Conservation (phyloP, 371 early-diverging fungal species). For the Vairimorpha necatrix region DNA sequence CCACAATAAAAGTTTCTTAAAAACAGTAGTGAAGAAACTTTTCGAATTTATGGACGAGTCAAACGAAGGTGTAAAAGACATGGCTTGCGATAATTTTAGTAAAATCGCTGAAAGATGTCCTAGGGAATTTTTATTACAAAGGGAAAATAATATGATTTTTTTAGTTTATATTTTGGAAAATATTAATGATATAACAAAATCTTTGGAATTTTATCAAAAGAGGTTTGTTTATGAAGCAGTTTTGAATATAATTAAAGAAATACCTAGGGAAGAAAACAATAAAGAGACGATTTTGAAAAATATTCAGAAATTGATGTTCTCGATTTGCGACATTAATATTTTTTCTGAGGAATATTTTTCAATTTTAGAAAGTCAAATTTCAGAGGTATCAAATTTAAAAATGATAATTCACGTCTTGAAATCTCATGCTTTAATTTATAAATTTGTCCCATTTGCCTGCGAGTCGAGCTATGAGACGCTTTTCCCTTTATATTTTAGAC, state of each 20-base stretch:
- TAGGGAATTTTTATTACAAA: slow-evolving; percentile 71
- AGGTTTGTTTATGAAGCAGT: slow-evolving; percentile 52
- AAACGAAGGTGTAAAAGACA: slow-evolving; percentile 98
- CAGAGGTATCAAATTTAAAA: slow-evolving; percentile 10
- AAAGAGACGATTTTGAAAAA: slow-evolving; percentile 18
- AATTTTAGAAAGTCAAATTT: neutral
- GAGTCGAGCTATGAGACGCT: slow-evolving; percentile 9
- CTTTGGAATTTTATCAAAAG: slow-evolving; percentile 55
- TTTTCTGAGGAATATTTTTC: slow-evolving; percentile 27
- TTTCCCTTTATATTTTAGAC: slow-evolving; percentile 26
- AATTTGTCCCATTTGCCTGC: slow-evolving; percentile 36
- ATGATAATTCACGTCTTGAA: slow-evolving; percentile 44
- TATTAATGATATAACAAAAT: slow-evolving; percentile 23
- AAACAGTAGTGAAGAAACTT: slow-evolving; percentile 96
- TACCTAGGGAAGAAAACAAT: slow-evolving; percentile 24
- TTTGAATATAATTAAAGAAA: slow-evolving; percentile 37
- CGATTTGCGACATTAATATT: slow-evolving; percentile 10
- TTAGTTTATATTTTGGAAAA: slow-evolving; percentile 42
- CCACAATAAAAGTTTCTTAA: slow-evolving; percentile 95
- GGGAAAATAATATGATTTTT: slow-evolving; percentile 23
- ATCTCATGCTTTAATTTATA: slow-evolving; percentile 42
- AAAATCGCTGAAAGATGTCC: slow-evolving; percentile 91
- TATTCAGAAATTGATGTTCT: slow-evolving; percentile 11
- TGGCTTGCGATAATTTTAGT: slow-evolving; percentile 99
- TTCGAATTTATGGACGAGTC: slow-evolving; percentile 99